phyloP scores from a whole-genome alignment of 805 yeast genomes.

The Myxozyma nipponensis region DNA sequence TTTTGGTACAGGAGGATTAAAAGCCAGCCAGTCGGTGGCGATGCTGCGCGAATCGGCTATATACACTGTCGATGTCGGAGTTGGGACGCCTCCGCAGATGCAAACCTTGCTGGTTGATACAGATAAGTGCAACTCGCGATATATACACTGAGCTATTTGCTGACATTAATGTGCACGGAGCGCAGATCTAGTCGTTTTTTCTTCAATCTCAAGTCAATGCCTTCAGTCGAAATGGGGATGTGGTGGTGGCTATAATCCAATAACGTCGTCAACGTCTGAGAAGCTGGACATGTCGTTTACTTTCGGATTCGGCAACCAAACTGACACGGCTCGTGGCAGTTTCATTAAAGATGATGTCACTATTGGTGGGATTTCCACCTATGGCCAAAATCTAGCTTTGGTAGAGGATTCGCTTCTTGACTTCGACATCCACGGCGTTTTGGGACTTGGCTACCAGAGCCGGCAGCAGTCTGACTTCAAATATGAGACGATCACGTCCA shows the following conservation, averaged over 20 bases:
- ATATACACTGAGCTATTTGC: not conserved
- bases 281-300: constrained; percentile 5
- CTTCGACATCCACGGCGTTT: constrained; percentile 23
- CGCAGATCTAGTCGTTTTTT: constrained; percentile 15
- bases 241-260: constrained; percentile 23
- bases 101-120: constrained; percentile 25
- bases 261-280: constrained; percentile 9
- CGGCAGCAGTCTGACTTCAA: constrained; percentile 19
- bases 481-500: constrained; percentile 14
- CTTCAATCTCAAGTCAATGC: constrained; percentile 18
- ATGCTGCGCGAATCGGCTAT: constrained; percentile 10
- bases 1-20: not conserved
- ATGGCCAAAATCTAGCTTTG: constrained; percentile 12
- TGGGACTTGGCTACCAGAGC: constrained; percentile 20
- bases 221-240: constrained; percentile 14
- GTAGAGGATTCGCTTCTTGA: constrained; percentile 22
- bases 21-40: not conserved
- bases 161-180: constrained; percentile 4
- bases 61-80: constrained; percentile 17
- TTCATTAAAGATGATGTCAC: constrained; percentile 14
- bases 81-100: constrained; percentile 25
- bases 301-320: constrained; percentile 22
- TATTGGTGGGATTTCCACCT: constrained; percentile 5
- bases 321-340: constrained; percentile 17
- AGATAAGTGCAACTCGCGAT: not conserved